These are phyloP conservation scores for Lipomyces sp. DNA, from an alignment of 805 yeast genomes.

Conservation along the genomic window DNA sequence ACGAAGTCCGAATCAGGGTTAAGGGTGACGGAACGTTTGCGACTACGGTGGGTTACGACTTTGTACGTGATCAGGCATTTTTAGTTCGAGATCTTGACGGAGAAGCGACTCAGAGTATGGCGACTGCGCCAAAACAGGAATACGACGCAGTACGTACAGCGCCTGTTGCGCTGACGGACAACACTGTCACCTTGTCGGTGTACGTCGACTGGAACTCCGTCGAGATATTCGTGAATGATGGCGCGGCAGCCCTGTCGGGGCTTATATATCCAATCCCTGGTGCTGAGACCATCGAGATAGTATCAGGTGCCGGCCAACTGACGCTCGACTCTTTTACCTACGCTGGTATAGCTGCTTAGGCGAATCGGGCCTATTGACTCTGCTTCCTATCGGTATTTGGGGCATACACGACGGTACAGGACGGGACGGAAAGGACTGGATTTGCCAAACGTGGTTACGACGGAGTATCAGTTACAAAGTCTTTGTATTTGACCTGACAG, in stretches of 20 bases:
- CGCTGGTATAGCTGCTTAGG: neutral
- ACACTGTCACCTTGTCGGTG: neutral
- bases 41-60: conserved; percentile 4
- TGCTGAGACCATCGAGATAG: neutral
- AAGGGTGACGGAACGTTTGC: conserved; percentile 9
- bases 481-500: no score
- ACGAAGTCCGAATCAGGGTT: conserved; percentile 8
- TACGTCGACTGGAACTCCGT: neutral
- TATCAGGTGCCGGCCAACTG: neutral
- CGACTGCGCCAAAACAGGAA: neutral
- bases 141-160: neutral
- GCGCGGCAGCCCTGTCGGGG: neutral
- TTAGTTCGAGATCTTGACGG: neutral
- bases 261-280: neutral
- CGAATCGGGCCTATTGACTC: no score
- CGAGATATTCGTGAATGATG: neutral
- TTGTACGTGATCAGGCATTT: neutral
- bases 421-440: no score
- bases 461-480: no score
- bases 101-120: neutral
- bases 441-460: no score
- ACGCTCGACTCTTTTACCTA: neutral
- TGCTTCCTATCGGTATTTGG: no score
- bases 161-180: neutral
- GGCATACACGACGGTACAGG: no score